Conservation (phyloP, 306 rosid genomes). For the Pachyrhizus erosus region DNA sequence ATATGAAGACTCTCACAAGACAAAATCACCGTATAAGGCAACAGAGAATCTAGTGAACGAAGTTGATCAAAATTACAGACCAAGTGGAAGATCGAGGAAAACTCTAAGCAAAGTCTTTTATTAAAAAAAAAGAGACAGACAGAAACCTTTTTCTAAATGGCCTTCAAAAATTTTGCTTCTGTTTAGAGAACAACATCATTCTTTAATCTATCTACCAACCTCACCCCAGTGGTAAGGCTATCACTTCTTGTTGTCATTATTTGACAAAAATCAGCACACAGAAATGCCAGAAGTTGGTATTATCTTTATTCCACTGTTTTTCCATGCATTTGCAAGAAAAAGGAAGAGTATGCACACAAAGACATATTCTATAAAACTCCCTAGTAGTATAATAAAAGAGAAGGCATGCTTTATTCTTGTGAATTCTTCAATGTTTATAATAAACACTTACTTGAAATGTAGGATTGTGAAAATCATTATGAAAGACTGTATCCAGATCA, state of each 20-base stretch:
- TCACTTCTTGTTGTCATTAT: neutral
- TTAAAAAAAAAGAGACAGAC: neutral
- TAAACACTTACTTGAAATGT: constrained; percentile 61
- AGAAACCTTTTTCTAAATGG: neutral
- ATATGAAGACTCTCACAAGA: neutral
- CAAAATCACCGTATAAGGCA: neutral
- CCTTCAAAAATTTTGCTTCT: neutral
- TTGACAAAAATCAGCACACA: neutral
- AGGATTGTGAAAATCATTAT: constrained; percentile 75
- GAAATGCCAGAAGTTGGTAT: neutral
- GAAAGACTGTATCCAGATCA: constrained; percentile 59
- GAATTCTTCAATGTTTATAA: constrained; percentile 4
- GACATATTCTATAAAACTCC: neutral
- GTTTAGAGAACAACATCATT: neutral
- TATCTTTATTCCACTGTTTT: neutral
- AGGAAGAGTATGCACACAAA: neutral
- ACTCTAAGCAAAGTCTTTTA: neutral
- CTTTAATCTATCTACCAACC: neutral
- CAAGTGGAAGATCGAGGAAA: neutral
- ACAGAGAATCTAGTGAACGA: neutral
- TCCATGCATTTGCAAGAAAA: neutral
- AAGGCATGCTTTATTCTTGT: neutral
- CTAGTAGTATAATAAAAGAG: neutral
- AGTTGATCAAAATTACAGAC: neutral
- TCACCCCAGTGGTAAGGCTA: neutral